These are phyloP conservation scores for Mucor velutinosus DNA, from an alignment of 371 early-diverging fungal genomes.

Conservation along the genomic window DNA sequence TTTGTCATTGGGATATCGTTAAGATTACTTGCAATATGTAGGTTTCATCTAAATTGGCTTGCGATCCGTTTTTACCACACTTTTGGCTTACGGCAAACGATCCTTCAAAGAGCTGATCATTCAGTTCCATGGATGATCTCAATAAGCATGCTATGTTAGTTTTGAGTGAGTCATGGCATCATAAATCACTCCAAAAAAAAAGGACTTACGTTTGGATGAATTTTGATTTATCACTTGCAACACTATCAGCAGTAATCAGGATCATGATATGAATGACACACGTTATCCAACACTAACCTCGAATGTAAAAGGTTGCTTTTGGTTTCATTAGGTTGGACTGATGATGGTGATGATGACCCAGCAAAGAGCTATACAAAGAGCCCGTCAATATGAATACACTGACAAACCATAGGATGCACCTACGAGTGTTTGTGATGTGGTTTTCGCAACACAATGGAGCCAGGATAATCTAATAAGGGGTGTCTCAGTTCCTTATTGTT, in stretches of 20 bases:
- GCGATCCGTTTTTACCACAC: constrained; percentile 43
- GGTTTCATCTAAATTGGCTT: constrained; percentile 45
- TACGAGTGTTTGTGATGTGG: constrained; percentile 23
- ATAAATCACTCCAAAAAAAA: not conserved
- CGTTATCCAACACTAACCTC: constrained; percentile 21
- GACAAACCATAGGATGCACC: not conserved
- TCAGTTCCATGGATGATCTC: constrained; percentile 34
- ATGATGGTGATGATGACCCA: constrained; percentile 1
- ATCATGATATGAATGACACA: not conserved
- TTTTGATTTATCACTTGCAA: constrained; percentile 41
- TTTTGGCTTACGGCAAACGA: constrained; percentile 27
- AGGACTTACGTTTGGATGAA: constrained; percentile 38
- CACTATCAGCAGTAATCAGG: constrained; percentile 21
- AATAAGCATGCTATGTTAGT: constrained; percentile 37
- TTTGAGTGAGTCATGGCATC: not conserved
- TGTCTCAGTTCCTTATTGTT: constrained; percentile 24
- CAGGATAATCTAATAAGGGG: constrained; percentile 24
- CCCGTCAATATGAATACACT: not conserved
- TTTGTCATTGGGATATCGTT: too few species aligned
- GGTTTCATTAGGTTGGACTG: constrained; percentile 9
- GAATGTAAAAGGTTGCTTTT: constrained; percentile 43
- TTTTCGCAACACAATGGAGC: constrained; percentile 43
- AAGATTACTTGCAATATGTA: constrained; percentile 36
- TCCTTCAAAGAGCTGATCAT: constrained; percentile 35
- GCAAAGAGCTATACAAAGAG: not conserved